Percentiles rank a stretch among this genome's conserved stretches.
Conservation (phyloP, 192 early-diverging fungal species). For the Entomortierella chlamydospora region DNA sequence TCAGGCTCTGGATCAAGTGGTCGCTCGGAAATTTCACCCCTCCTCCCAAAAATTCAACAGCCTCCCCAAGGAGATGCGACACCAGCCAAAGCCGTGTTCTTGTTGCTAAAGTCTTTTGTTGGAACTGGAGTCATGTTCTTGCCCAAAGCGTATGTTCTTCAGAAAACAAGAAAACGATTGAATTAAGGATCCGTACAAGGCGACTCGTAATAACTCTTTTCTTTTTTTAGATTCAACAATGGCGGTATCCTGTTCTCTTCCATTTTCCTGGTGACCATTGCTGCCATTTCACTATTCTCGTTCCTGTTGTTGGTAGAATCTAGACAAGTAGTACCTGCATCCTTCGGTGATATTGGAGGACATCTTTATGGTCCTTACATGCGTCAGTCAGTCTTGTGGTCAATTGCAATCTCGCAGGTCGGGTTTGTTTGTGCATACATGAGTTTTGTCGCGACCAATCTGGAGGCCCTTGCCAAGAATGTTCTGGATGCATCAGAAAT, state of each 20-base stretch:
- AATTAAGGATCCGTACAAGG: not conserved
- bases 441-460: conserved; percentile 72
- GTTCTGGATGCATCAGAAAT: conserved; percentile 21
- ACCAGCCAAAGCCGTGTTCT: conserved; percentile 78
- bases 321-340: conserved; percentile 71
- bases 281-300: conserved; percentile 73
- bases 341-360: conserved; percentile 77
- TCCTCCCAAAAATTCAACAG: conserved; percentile 53
- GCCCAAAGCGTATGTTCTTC: conserved; percentile 66
- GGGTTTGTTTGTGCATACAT: conserved; percentile 75
- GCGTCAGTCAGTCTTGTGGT: conserved; percentile 74
- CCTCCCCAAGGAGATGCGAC: conserved; percentile 69
- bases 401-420: conserved; percentile 80
- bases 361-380: conserved; percentile 75
- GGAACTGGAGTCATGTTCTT: conserved; percentile 81
- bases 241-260: conserved; percentile 81
- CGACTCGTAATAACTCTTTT: not conserved
- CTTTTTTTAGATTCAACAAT: conserved; percentile 71
- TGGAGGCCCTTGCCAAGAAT: conserved; percentile 54
- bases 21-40: conserved; percentile 42
- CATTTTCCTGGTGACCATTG: conserved; percentile 72
- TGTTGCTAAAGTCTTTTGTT: conserved; percentile 85
- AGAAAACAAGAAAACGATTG: not conserved
- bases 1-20: conserved; percentile 22
- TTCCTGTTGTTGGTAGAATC: conserved; percentile 82